These are phyloP conservation scores for Elymus sibiricus DNA, from an alignment of 176 grass and related monocot genomes.

Conservation along the genomic window DNA sequence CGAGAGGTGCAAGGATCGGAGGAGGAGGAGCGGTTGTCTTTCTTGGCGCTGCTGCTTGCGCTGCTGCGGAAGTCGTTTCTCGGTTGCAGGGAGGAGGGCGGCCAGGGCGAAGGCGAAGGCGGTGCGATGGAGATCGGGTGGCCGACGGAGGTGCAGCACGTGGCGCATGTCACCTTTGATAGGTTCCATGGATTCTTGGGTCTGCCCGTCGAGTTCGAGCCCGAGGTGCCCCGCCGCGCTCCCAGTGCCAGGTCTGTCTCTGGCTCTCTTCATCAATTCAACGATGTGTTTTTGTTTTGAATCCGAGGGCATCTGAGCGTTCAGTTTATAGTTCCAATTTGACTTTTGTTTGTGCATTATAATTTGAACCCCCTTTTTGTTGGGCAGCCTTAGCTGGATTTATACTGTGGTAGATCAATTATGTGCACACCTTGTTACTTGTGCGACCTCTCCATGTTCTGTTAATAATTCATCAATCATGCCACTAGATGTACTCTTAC, in stretches of 20 bases:
- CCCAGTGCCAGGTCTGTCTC: conserved; percentile 79
- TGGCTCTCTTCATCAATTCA: neutral
- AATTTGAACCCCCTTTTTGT: neutral
- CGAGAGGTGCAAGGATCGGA: conserved; percentile 5
- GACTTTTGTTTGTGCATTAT: neutral
- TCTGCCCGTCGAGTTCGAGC: conserved; percentile 88
- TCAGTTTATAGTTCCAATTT: neutral
- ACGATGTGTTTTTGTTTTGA: neutral
- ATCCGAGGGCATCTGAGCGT: neutral
- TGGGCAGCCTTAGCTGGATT: neutral
- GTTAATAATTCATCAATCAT: conserved; percentile 31
- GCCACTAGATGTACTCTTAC: neutral
- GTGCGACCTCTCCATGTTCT: neutral
- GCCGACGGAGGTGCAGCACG: conserved; percentile 93
- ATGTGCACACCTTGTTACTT: neutral
- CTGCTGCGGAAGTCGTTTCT: conserved; percentile 75
- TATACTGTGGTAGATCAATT: neutral
- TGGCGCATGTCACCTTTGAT: conserved; percentile 94
- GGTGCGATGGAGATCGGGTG: conserved; percentile 82
- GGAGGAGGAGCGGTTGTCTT: conserved; percentile 56
- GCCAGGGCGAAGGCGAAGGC: neutral
- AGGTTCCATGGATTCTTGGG: conserved; percentile 96
- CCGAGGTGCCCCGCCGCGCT: conserved; percentile 74
- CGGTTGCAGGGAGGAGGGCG: conserved; percentile 52
- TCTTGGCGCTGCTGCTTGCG: conserved; percentile 75